Conservation (phyloP, 208 protist genomes). For the Crithidia fasciculata region DNA sequence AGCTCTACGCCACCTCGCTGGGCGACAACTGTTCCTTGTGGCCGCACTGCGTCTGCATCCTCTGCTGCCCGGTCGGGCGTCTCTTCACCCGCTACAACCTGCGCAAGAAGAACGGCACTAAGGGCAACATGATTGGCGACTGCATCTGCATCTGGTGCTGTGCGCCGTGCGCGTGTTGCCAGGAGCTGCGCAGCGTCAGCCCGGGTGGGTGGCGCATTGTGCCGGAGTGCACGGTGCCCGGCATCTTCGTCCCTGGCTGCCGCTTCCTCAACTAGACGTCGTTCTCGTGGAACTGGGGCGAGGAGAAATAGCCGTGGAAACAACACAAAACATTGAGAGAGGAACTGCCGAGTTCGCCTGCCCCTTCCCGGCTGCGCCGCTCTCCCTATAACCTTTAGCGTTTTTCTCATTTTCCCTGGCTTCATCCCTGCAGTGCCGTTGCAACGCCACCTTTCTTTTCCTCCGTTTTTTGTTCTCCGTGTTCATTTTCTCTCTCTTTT, state of each 20-base stretch:
- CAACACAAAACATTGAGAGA: background rate
- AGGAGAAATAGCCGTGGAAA: background rate
- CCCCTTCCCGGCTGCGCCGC: too few relatives aligned
- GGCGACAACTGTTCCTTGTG: slow-evolving; percentile 63
- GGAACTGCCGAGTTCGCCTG: too few relatives aligned
- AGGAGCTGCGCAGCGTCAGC: slow-evolving; percentile 74
- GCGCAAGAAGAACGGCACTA: slow-evolving; percentile 70
- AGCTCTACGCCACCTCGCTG: slow-evolving; percentile 77
- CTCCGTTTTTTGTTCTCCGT: background rate
- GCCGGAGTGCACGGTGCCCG: slow-evolving; percentile 46
- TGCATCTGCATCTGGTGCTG: slow-evolving; percentile 74
- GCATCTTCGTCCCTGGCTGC: slow-evolving; percentile 53
- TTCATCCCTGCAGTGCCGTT: background rate
- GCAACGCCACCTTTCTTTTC: background rate
- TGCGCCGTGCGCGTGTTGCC: slow-evolving; percentile 72
- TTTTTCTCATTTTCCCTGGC: background rate
- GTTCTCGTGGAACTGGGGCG: background rate
- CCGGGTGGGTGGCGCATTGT: slow-evolving; percentile 63
- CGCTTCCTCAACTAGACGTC: slow-evolving; percentile 54
- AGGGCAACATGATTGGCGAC: slow-evolving; percentile 82
- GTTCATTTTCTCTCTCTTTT: background rate
- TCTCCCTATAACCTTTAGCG: too few relatives aligned
- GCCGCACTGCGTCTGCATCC: slow-evolving; percentile 76
- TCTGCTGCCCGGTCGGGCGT: slow-evolving; percentile 62
- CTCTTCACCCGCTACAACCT: slow-evolving; percentile 88